Evolutionary conservation across 2,329 filamentous ascomycete species (phyloP), one percentile per base, ranked within the genome.

Genomic region (Aspergillus nomiae): DNA sequence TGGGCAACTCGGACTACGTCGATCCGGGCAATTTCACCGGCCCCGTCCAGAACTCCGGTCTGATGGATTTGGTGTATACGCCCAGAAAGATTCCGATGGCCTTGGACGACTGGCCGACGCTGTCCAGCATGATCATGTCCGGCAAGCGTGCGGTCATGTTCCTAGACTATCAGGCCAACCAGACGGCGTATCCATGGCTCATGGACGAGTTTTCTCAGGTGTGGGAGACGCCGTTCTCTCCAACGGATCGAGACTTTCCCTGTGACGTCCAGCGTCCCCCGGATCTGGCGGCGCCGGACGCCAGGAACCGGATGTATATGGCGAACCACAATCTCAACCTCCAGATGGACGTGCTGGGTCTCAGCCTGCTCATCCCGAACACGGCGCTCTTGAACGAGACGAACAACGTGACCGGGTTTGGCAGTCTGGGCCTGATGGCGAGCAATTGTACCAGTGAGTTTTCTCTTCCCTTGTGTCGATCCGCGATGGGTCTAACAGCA

Each of bases 321-420:
- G 86, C 90, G 71, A 97, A 97, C 78, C 94, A 97, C 81, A 97
- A 97, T 74, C 84, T 97, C 63, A 97, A 97, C 76, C 85, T 90
- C 63, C 85, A 93, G 68, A 86, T 96, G 65, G 85, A 85, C 59
- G 78, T 96, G 41, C 86, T 89, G 2, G 87, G 87, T 34, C 74
- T 85, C 19, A 81, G 84, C 24, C 74, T 95, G 53, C 80, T 93
- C 9, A 89, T 95, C 14, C 92, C 92, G 0, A 90, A 91, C 62
- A 87, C 88, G 0, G 86, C 88, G 5, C 74, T 89, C 46, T 79
- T 94, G 61, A 92, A 92, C 70, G 78, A 85, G 64, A 94, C 91
- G 21, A 96, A 96, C 73, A 87, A 85, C 14, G 84, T 83, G 14
- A 82, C 81, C 1, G 90, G 90, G 19, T 82, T 77, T 59, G 90